These are phyloP conservation scores for Pichia terricola DNA, from an alignment of 1,139 yeast genomes.

Conservation along the genomic window DNA sequence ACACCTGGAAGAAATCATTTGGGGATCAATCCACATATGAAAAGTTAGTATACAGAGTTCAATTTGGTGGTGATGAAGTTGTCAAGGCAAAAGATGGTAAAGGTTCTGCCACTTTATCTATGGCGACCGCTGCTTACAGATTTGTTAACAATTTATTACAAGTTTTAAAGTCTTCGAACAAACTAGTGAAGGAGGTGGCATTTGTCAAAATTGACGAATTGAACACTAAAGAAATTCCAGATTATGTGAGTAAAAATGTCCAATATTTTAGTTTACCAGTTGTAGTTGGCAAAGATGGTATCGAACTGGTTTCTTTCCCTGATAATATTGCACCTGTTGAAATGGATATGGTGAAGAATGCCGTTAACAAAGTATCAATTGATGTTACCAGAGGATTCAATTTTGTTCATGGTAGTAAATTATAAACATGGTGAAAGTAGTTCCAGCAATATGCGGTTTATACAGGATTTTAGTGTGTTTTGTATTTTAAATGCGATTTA, in stretches of 20 bases:
- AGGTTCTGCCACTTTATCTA: constrained; percentile 69
- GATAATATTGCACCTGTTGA: constrained; percentile 32
- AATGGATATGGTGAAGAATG: constrained; percentile 39
- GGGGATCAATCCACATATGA: constrained; percentile 21
- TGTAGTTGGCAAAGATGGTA: constrained; percentile 39
- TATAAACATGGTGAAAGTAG: constrained; percentile 18
- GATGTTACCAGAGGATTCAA: constrained; percentile 51
- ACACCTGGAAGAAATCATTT: constrained; percentile 21
- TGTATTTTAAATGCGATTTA: too few species aligned
- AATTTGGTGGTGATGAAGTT: constrained; percentile 74
- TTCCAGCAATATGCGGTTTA: too few species aligned
- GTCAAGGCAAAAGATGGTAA: constrained; percentile 70
- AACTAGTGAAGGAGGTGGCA: constrained; percentile 38
- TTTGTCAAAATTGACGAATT: constrained; percentile 50
- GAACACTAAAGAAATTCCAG: constrained; percentile 20
- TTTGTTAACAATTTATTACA: constrained; percentile 45
- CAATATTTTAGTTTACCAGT: constrained; percentile 61
- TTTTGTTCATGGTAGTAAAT: constrained; percentile 44
- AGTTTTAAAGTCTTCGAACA: constrained; percentile 28
- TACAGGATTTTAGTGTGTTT: too few species aligned
- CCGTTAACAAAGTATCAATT: constrained; percentile 42
- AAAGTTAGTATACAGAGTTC: constrained; percentile 50
- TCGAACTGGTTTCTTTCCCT: constrained; percentile 38
- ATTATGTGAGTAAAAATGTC: constrained; percentile 31
- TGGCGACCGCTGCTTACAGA: constrained; percentile 70